These are phyloP conservation scores for Quercus robur DNA, from an alignment of 306 rosid genomes.

Conservation along the genomic window DNA sequence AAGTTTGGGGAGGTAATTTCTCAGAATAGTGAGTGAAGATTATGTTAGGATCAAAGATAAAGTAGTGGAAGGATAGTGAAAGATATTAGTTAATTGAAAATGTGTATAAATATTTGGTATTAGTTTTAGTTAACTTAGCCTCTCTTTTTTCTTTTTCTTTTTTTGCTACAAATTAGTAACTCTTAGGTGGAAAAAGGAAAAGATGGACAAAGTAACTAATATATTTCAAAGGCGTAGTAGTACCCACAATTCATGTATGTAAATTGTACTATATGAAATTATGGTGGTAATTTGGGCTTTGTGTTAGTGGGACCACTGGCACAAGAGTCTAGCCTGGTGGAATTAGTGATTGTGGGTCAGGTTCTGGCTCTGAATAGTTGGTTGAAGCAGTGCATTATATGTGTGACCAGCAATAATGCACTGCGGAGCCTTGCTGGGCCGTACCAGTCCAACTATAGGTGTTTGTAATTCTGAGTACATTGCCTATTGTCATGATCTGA, in stretches of 20 bases:
- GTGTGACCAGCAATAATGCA: constrained; percentile 51
- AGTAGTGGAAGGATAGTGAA: neutral
- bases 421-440: constrained; percentile 21
- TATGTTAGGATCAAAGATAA: neutral
- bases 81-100: constrained; percentile 11
- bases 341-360: neutral
- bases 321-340: neutral
- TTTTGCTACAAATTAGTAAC: too few species aligned
- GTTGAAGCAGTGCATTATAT: constrained; percentile 31
- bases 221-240: neutral
- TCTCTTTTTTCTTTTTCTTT: too few species aligned
- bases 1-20: constrained; percentile 95
- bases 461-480: neutral
- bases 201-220: constrained; percentile 15
- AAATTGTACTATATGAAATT: neutral
- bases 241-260: neutral
- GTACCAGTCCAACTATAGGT: neutral
- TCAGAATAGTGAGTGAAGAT: constrained; percentile 61
- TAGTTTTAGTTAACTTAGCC: constrained; percentile 10
- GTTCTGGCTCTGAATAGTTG: neutral
- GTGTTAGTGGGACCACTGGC: constrained; percentile 10
- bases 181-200: constrained; percentile 1
- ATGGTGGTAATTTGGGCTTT: constrained; percentile 10
- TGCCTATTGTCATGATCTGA: neutral
- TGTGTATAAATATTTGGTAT: constrained; percentile 37